Conservation (phyloP, 306 rosid species). For the Ziziphus jujuba region DNA sequence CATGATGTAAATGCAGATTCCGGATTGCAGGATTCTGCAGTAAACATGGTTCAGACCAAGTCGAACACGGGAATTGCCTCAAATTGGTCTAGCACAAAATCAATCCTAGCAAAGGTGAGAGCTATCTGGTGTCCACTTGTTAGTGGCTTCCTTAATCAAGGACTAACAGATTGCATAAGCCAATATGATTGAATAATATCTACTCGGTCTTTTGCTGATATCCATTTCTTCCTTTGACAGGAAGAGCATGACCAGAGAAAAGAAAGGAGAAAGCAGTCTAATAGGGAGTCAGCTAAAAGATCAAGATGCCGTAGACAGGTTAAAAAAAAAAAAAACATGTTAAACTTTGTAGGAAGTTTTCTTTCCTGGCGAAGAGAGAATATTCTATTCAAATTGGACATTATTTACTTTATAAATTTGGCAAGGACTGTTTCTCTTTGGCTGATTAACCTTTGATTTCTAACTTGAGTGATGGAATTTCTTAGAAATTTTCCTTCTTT, state of each 20-base stretch:
- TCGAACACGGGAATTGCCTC: conserved; percentile 16
- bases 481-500: not conserved
- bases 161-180: not conserved
- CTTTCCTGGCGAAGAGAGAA: not conserved
- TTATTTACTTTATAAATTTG: too few relatives aligned
- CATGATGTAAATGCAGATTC: conserved; percentile 15
- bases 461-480: not conserved
- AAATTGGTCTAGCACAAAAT: conserved; percentile 12
- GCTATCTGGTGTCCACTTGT: not conserved
- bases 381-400: not conserved
- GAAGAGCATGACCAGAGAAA: conserved; percentile 40
- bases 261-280: conserved; percentile 58
- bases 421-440: not conserved
- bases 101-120: conserved; percentile 30
- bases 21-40: conserved; percentile 24
- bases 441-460: not conserved
- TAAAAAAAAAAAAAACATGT: not conserved
- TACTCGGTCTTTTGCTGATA: not conserved
- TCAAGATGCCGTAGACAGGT: conserved; percentile 61
- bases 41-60: conserved; percentile 29
- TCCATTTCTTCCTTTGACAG: conserved; percentile 36
- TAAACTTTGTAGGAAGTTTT: not conserved
- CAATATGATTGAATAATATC: not conserved
- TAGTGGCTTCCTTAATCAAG: not conserved
- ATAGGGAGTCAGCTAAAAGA: conserved; percentile 62